Percentiles rank a stretch among this genome's conserved stretches.
phyloP scores from a whole-genome alignment of 1,284 basidiomycete species.

The Cutaneotrichosporon curvatum region DNA sequence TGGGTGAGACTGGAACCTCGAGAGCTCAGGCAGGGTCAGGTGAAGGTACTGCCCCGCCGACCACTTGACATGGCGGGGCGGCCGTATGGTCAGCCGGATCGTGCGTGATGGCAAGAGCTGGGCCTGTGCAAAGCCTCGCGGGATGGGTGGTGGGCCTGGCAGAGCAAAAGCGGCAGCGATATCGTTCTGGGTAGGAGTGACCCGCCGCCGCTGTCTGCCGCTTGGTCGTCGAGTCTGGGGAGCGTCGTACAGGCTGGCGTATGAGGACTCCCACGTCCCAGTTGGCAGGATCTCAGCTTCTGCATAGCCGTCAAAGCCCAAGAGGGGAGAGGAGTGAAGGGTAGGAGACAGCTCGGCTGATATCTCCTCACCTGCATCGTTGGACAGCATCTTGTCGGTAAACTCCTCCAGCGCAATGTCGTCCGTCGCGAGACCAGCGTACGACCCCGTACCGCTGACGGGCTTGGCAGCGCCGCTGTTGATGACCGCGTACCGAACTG shows the following conservation, averaged over 20 bases:
- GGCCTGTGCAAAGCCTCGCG: conserved; percentile 57
- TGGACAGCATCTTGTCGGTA: conserved; percentile 11
- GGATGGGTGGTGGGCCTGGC: conserved; percentile 26
- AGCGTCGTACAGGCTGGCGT: not conserved
- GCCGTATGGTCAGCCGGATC: conserved; percentile 63
- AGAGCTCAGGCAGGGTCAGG: conserved; percentile 63
- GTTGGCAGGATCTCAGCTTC: conserved; percentile 6
- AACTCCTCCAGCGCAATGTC: conserved; percentile 14
- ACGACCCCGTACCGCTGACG: not conserved
- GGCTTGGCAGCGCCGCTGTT: conserved; percentile 52
- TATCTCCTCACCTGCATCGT: not conserved
- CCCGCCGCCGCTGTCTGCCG: not conserved
- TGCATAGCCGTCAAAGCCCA: not conserved
- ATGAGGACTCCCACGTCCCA: not conserved
- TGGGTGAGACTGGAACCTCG: conserved; percentile 65
- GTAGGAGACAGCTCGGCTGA: too few relatives aligned
- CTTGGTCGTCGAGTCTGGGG: not conserved
- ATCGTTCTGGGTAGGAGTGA: not conserved
- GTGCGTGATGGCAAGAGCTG: conserved; percentile 72
- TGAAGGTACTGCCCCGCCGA: conserved; percentile 60
- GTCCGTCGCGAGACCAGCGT: conserved; percentile 3
- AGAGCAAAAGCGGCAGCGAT: not conserved
- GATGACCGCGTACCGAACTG: conserved; percentile 56
- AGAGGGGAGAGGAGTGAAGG: too few relatives aligned
- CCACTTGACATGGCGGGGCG: conserved; percentile 60